Base-by-base conservation (phyloP, 371 early-diverging fungal species). In the Parasitella parasitica region DNA sequence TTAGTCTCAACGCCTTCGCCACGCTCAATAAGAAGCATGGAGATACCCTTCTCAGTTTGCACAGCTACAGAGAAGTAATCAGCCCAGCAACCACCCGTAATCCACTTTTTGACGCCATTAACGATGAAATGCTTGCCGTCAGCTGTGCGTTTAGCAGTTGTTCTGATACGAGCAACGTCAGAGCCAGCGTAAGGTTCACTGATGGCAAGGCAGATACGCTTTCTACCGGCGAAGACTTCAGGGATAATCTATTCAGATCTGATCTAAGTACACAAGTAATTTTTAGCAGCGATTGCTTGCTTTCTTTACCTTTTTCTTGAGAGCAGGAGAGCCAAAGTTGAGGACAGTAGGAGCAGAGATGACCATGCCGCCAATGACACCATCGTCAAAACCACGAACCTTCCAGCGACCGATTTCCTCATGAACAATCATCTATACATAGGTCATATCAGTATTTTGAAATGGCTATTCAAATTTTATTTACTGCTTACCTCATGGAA, bases 151-250 rank as follows among this genome's bases (percentile, higher is more conserved):
- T 83, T 90, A 9, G 94, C 94, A 48, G 87, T 86, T 16, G 87
- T 85, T 30, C 75, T 76, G 49, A 94, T 77, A 68, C 86, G 85
- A 48, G 94, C 93, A 1, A 94, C 95, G 72, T 94, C 95, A 4
- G 86, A 86, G 24, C 89, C 89, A 48, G 84, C 84, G 39, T 76
- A 77, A 37, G 89, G 87, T 59, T 88, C 89, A 27, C 86, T 86
- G 56, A 87, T 85, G 34, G 85, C 86, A 68, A 93, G 72, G 71
- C 92, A 91, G 63, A 93, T 93, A 67, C 81, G 81, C 77, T 92
- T 92, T 57, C 78, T 76, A 22, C 95, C 95, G 6, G 74, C 62
- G 55, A 93, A 71, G 39, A 88, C 84, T 11, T 84, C 89, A 41
- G 86, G 86, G 7, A 87, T 84, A 54, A 93, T 81, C 73, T 88